Conservation (phyloP, 805 yeast genomes). For the Saccharomycopsis lassenensis region DNA sequence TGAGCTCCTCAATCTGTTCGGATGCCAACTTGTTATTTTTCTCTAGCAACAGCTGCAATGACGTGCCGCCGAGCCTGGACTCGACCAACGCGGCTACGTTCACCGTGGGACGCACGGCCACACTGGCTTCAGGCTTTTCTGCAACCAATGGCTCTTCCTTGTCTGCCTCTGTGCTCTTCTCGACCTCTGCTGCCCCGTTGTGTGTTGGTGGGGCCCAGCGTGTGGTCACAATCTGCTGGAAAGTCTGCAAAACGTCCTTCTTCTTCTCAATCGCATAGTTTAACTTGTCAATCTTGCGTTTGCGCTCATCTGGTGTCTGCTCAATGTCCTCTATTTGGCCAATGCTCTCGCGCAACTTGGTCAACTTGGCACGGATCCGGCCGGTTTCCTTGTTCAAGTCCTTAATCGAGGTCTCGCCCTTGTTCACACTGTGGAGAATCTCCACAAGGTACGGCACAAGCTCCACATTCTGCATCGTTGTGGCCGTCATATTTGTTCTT, state of each 20-base stretch:
- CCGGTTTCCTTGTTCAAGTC: constrained; percentile 16
- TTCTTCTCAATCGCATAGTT: constrained; percentile 9
- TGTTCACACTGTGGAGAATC: constrained; percentile 7
- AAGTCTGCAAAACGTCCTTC: constrained; percentile 4
- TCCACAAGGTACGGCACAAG: constrained; percentile 11
- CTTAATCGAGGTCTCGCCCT: constrained; percentile 8
- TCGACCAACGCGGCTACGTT: constrained; percentile 1
- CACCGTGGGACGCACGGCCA: constrained; percentile 2
- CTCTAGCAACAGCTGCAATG: background rate
- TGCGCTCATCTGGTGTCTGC: constrained; percentile 19
- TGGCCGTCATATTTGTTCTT: too few relatives aligned
- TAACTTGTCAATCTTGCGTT: constrained; percentile 8
- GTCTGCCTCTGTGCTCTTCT: constrained; percentile 1
- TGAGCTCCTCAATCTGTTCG: background rate
- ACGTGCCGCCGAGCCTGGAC: too few relatives aligned
- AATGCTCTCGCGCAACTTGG: constrained; percentile 28
- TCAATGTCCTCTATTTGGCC: constrained; percentile 23
- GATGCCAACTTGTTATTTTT: too few relatives aligned
- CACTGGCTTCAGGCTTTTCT: background rate
- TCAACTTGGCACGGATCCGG: constrained; percentile 17
- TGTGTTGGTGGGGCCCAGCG: constrained; percentile 1
- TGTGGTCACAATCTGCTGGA: constrained; percentile 2
- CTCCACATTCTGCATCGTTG: constrained; percentile 13
- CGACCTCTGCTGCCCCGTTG: background rate
- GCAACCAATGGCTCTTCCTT: background rate